A percentile compares a stretch with the other conserved stretches of the same genome.
phyloP scores from a whole-genome alignment of 352 stramenopile genomes.

The Phytophthora citricola region DNA sequence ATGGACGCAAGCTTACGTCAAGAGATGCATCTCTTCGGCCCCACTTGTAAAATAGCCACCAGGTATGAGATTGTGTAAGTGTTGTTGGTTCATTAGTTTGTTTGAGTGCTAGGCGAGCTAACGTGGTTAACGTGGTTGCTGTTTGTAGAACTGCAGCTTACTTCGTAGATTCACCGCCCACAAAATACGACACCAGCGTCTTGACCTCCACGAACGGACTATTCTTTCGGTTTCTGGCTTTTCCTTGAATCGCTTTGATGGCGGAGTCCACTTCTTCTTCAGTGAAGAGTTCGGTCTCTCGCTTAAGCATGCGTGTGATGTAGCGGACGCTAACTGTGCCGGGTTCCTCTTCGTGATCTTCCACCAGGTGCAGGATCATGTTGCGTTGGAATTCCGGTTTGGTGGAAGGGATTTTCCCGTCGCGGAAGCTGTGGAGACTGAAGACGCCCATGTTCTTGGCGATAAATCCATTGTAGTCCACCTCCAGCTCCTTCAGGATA shows the following conservation, averaged over 20 bases:
- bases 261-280: slow-evolving; percentile 54
- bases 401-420: slow-evolving; percentile 60
- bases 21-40: slow-evolving; percentile 20
- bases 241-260: slow-evolving; percentile 44
- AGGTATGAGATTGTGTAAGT: background rate
- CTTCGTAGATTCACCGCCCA: slow-evolving; percentile 11
- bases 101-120: slow-evolving; percentile 8
- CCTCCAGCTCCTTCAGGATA: slow-evolving; percentile 66
- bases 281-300: slow-evolving; percentile 61
- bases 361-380: slow-evolving; percentile 58
- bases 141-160: slow-evolving; percentile 20
- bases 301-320: slow-evolving; percentile 62
- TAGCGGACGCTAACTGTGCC: slow-evolving; percentile 59
- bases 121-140: background rate
- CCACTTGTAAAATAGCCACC: slow-evolving; percentile 12
- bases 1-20: slow-evolving; percentile 38
- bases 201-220: slow-evolving; percentile 51
- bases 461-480: slow-evolving; percentile 55
- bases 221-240: slow-evolving; percentile 32
- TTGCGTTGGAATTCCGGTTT: slow-evolving; percentile 60
- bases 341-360: slow-evolving; percentile 67
- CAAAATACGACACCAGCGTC: slow-evolving; percentile 50
- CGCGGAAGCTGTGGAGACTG: slow-evolving; percentile 59
- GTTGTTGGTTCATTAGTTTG: slow-evolving; percentile 12
- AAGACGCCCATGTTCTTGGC: slow-evolving; percentile 61